phyloP scores from a whole-genome alignment of 305 asterid species.

The Fraxinus floribunda region DNA sequence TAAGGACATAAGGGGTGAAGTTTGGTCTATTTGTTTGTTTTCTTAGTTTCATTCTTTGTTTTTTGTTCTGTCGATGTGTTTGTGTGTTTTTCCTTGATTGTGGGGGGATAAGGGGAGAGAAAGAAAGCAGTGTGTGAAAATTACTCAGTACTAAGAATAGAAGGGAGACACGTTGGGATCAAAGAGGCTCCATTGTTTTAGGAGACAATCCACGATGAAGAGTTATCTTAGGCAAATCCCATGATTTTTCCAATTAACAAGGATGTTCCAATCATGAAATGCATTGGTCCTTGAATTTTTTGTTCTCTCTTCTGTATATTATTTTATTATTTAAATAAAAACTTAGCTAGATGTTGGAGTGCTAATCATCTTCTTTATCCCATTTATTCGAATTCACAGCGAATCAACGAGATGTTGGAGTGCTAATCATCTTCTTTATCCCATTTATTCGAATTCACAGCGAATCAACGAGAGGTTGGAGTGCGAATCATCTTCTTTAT shows the following conservation, averaged over 20 bases:
- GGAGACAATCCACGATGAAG: neutral
- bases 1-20: neutral
- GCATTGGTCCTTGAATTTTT: neutral
- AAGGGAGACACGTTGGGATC: neutral
- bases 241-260: neutral
- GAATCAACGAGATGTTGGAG: neutral
- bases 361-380: neutral
- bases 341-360: neutral
- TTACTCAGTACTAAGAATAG: neutral
- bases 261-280: neutral
- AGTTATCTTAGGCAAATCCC: neutral
- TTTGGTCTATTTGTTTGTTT: neutral
- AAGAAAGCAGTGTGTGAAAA: neutral
- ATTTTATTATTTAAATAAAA: too few relatives aligned
- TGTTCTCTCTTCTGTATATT: neutral
- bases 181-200: neutral
- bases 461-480: neutral
- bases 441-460: neutral
- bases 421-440: neutral
- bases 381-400: neutral
- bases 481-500: too few relatives aligned
- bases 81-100: constrained; percentile 12
- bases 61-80: neutral
- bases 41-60: constrained; percentile 6
- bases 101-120: constrained; percentile 8